Conservation (phyloP, 2,329 filamentous ascomycete genomes). For the Alternaria arborescens region DNA sequence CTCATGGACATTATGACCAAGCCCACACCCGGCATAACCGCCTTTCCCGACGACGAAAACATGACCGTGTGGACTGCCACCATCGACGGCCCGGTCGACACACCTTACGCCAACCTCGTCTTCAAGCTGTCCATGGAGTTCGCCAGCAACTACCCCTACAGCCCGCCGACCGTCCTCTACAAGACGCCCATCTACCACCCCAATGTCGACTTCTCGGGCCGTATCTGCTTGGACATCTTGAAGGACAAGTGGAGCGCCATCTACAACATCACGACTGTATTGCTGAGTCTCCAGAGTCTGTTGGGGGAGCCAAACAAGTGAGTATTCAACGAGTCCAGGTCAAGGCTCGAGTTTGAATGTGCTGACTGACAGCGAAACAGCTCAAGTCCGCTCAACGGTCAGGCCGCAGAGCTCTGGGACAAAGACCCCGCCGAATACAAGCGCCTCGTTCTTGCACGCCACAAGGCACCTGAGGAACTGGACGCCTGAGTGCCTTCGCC, state of each 20-base stretch:
- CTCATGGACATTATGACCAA: conserved; percentile 99
- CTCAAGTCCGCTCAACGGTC: conserved; percentile 91
- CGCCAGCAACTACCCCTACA: conserved; percentile 91
- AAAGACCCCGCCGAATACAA: conserved; percentile 88
- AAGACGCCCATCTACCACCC: conserved; percentile 99
- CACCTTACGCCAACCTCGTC: conserved; percentile 85
- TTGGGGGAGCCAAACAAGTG: conserved; percentile 99
- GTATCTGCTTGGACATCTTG: conserved; percentile 96
- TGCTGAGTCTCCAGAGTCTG: conserved; percentile 92
- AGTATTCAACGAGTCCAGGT: conserved; percentile 44
- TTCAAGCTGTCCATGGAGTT: conserved; percentile 95
- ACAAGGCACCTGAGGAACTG: conserved; percentile 61
- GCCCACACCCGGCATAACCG: conserved; percentile 89
- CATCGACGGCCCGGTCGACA: conserved; percentile 88
- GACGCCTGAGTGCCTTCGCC: conserved; percentile 29
- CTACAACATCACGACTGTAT: conserved; percentile 93
- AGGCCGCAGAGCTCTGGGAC: conserved; percentile 96
- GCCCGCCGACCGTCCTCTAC: conserved; percentile 90
- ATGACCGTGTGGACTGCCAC: conserved; percentile 88
- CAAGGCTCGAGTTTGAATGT: not conserved
- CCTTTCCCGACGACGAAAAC: conserved; percentile 93
- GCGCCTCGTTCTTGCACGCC: conserved; percentile 70
- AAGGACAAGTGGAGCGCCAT: conserved; percentile 99
- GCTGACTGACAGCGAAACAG: conserved; percentile 57
- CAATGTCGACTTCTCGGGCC: conserved; percentile 95